Evolutionary conservation across 345 rosid species (phyloP), one percentile per base, ranked within the genome.

Genomic region (Aquilaria sinensis): DNA sequence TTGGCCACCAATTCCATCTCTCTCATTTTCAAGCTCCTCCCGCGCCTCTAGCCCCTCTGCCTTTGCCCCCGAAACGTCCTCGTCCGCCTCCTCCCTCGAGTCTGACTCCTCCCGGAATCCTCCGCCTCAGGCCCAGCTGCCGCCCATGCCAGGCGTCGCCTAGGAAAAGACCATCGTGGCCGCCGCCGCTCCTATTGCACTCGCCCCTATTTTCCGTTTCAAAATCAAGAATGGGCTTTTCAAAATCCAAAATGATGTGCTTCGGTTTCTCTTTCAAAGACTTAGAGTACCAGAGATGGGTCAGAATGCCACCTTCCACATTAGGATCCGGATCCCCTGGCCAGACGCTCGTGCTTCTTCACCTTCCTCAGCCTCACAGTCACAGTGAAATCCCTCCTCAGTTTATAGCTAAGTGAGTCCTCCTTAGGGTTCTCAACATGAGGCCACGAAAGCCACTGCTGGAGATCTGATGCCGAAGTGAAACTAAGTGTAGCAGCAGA

Each of bases 261-360:
- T 94, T 90, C 6, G 74, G 92, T 72, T 72, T 74, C 72, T 79
- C 81, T 67, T 79, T 87, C 53, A 81, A 59, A 8, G 97, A 97
- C 79, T 94, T 90, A 71, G 90, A 94, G 63, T 60, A 71, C 0
- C 97, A 86, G 43, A 94, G 87, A 69, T 94, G 87, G 68, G 76
- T 74, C 53, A 88, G 88, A 64, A 88, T 67, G 58, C 96, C 99
- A 23, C 97, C 98, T 68, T 90, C 81, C 43, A 90, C 96, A 70
- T 86, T 93, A 0, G 92, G 95, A 78, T 93, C 98, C 31, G 96
- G 88, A 82, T 90, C 80, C 0, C 77, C 82, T 0, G 98, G 96
- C 98, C 98, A 93, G 97, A 67, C 86, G 82, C 50, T 90, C 97
- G 12, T 86, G 83, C 82, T 90, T 93, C 91, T 85, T 90, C 59